A percentile compares a stretch with the other conserved stretches of the same genome.
Evolutionary conservation across 441 rosid genomes (phyloP).

Genomic region (Capsella rubella): DNA sequence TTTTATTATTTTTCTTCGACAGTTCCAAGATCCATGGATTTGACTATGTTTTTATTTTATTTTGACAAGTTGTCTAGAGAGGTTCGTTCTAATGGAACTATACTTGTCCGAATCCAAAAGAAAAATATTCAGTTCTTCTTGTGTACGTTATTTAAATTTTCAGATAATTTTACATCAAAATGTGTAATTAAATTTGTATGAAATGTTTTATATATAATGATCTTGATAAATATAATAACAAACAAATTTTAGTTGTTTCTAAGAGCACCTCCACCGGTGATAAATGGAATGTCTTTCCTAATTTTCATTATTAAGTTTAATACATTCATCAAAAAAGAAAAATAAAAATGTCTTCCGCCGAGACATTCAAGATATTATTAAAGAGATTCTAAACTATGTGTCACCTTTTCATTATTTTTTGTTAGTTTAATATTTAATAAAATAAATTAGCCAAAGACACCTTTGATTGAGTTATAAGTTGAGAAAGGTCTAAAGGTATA

Average conservation of each 20-base stretch:
- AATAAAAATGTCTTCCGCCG: too few relatives aligned
- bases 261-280: too few relatives aligned
- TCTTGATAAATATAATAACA: neutral
- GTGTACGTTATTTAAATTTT: neutral
- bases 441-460: too few relatives aligned
- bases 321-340: too few relatives aligned
- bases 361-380: too few relatives aligned
- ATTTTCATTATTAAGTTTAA: too few relatives aligned
- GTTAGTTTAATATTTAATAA: too few relatives aligned
- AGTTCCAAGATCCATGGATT: neutral
- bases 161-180: neutral
- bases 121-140: neutral
- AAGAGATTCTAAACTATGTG: too few relatives aligned
- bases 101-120: neutral
- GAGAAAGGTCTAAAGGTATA: neutral
- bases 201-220: neutral
- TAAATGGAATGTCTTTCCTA: too few relatives aligned
- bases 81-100: neutral
- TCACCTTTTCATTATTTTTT: too few relatives aligned
- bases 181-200: neutral
- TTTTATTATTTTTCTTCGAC: too few relatives aligned
- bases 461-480: too few relatives aligned
- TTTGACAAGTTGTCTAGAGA: neutral
- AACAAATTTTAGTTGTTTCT: neutral
- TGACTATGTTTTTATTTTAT: neutral